These are phyloP conservation scores for Leccinum olivaceopallidum DNA, from an alignment of 768 basidiomycete species.

Conservation along the genomic window DNA sequence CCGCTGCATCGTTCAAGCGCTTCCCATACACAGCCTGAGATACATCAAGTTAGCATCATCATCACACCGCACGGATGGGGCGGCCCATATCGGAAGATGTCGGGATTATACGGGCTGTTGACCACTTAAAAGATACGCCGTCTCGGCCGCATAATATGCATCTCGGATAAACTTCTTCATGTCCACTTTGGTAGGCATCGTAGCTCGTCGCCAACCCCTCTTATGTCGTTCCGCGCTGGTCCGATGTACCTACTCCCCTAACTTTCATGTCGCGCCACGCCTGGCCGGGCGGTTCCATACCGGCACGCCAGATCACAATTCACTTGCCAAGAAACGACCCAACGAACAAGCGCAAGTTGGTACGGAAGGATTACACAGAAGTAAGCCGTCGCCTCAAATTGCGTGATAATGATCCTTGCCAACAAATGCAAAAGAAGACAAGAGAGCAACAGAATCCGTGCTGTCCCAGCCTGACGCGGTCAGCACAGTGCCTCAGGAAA, in stretches of 20 bases:
- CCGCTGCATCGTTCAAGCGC: not conserved
- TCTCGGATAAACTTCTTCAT: constrained; percentile 5
- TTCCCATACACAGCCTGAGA: not conserved
- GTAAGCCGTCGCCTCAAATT: constrained; percentile 16
- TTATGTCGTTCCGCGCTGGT: constrained; percentile 14
- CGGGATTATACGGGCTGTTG: constrained; percentile 26
- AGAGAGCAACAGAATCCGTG: constrained; percentile 14
- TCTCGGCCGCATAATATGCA: not conserved
- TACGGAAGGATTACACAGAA: constrained; percentile 38
- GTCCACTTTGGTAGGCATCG: constrained; percentile 17
- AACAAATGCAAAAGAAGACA: constrained; percentile 26
- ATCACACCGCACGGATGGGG: not conserved
- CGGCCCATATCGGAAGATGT: constrained; percentile 25
- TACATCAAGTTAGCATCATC: not conserved
- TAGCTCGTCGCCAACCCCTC: constrained; percentile 10
- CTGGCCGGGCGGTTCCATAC: constrained; percentile 26
- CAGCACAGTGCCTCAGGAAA: constrained; percentile 54
- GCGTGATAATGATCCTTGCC: not conserved
- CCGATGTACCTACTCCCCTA: constrained; percentile 9
- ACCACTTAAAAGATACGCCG: constrained; percentile 23
- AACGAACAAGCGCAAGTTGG: constrained; percentile 27
- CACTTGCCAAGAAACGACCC: constrained; percentile 25
- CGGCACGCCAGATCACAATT: constrained; percentile 21
- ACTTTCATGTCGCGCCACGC: constrained; percentile 3
- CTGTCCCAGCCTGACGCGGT: constrained; percentile 40